Base-by-base conservation (phyloP, 1,284 basidiomycete species). In the Volvariella surrecta region DNA sequence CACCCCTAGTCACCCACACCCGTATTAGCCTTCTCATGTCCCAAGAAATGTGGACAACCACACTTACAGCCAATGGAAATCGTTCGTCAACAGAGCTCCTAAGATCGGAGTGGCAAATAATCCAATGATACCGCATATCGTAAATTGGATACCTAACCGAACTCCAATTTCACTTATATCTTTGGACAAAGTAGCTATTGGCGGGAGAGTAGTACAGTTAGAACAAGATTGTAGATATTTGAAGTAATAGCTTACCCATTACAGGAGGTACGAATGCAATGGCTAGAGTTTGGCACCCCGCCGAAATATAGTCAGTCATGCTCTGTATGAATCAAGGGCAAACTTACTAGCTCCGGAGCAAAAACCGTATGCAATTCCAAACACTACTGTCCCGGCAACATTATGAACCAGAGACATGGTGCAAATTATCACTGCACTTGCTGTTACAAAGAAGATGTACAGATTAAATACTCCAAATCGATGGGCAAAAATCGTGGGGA, bases 401-500 rank as follows among this genome's bases (percentile, higher is more conserved):
- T 44, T 39, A 7, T 44, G 45, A 17, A 52, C 48, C 15, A 46
- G 43, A 6, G 46, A 46, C 42, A 67, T 56, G 28, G 58, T 58
- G 0, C 62, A 55, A 6, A 59, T 53, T 15, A 58, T 45, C 43
- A 57, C 51, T 3, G 50, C 47, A 21, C 40, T 45, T 4, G 16
- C 41, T 20, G 50, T 3, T 1, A 49, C 53, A 39, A 50, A 53
- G 2, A 53, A 43, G 7, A 50, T 28, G 2, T 49, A 32, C 3
- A 57, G 22, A 45, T 67, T 68, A 48, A 60, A 58, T 8, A 61
- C 63, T 21, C 73, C 73, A 37, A 70, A 48, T 19, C 51, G 54
- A 48, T 70, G 64, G 13, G 70, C 69, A 40, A 71, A 52, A 40
- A 67, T 59, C 32, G 66, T 64, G 4, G 73, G 70, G 11, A 74